These are phyloP conservation scores for Trichoderma guizhouense DNA, from an alignment of 2,329 filamentous ascomycete genomes.

Conservation along the genomic window DNA sequence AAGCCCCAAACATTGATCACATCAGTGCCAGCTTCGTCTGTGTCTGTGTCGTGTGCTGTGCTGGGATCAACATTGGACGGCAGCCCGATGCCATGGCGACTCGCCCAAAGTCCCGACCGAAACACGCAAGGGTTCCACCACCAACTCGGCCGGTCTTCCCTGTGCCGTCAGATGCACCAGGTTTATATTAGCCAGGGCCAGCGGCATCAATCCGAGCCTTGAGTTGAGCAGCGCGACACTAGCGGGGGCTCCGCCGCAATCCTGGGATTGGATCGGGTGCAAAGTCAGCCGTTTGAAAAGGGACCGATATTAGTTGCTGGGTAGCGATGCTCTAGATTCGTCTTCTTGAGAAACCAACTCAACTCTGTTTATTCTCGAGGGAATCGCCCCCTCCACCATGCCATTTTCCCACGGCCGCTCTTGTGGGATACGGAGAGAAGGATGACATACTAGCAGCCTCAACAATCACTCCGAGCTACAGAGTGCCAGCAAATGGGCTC, in stretches of 20 bases:
- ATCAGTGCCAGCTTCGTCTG: not conserved
- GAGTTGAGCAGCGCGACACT: not conserved
- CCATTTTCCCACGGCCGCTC: not conserved
- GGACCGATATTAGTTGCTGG: not conserved
- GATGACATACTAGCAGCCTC: not conserved
- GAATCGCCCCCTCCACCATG: not conserved
- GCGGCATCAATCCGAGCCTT: not conserved
- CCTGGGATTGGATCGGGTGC: slow-evolving; percentile 7
- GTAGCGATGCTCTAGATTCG: not conserved
- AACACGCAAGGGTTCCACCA: not conserved
- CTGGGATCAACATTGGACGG: not conserved
- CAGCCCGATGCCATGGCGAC: not conserved
- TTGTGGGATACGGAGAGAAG: not conserved
- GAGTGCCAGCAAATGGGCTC: slow-evolving; percentile 9
- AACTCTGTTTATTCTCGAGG: not conserved
- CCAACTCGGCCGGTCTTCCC: not conserved
- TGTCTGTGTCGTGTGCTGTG: not conserved
- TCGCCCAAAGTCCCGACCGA: not conserved
- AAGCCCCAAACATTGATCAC: not conserved
- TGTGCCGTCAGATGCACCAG: slow-evolving; percentile 10
- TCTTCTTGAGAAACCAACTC: not conserved
- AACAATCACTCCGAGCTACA: not conserved
- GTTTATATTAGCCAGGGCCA: slow-evolving; percentile 12
- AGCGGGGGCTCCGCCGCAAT: slow-evolving; percentile 1
- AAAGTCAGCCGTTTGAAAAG: slow-evolving; percentile 11